Base-by-base conservation (phyloP, 1,284 basidiomycete genomes). In the Microbotryum lychnidis-dioicae region DNA sequence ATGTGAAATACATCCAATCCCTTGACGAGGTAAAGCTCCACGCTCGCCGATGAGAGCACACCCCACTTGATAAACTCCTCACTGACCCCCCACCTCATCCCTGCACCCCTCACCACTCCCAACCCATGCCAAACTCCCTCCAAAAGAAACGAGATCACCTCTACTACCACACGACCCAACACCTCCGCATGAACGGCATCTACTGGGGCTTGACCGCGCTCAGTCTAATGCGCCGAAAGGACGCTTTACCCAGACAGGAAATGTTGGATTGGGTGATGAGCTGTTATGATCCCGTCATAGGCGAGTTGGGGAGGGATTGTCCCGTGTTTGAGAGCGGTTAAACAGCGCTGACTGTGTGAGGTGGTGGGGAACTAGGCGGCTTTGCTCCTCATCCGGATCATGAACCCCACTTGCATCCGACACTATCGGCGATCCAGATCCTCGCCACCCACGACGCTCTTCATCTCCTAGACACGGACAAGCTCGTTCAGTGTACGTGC, bases 141-240 rank as follows among this genome's bases (percentile, higher is more conserved):
- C 0, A 12, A 50, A 73, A 91, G 89, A 86, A 82, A 75, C 85
- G 86, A 66, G 83, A 91, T 79, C 89, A 91, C 69, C 80, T 94
- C n/a, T 80, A 83, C 1, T 98, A 97, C 77, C 90, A 97, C 75
- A 80, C 94, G 50, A 96, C 93, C 0, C 82, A 91, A 9, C 94
- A 98, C 76, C 81, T 98, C 9, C 89, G 94, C 10, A 80, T 97
- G 77, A 98, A 97, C 75, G 94, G 92, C 10, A 81, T 97, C 20
- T 98, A 97, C 76, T 99, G 94, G 94, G 94, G 91, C 12, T 79
- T 94, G 29, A 90, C 87, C 0, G 91, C 94, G 0, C 78, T 96
- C 4, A 86, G 82, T 54, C 80, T 92, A 33, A 87, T 98, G 84
- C 82, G 81, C 0, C 82, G 81, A 29, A 79, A 83, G 51, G 86